Conservation (phyloP, 1,139 yeast species). For the Pichia sp. region DNA sequence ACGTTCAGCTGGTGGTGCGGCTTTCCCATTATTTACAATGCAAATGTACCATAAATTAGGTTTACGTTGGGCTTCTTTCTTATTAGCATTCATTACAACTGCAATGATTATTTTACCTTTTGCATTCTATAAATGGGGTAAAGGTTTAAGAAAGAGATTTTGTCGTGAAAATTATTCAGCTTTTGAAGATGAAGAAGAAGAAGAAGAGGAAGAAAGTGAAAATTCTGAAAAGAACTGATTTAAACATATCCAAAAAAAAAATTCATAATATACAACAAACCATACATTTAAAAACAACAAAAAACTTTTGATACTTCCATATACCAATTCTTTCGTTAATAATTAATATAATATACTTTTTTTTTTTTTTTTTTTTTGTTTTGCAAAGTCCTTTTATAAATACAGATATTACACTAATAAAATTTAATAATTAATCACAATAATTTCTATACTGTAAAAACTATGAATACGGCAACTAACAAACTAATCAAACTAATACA, state of each 20-base stretch:
- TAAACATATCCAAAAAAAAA: not conserved
- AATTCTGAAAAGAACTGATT: not conserved
- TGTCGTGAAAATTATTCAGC: constrained; percentile 61
- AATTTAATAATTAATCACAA: not conserved
- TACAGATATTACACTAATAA: not conserved
- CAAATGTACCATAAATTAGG: constrained; percentile 75
- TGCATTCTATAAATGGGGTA: constrained; percentile 68
- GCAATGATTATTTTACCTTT: constrained; percentile 84
- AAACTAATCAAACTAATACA: not conserved
- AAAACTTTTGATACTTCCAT: too few species aligned
- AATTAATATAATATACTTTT: not conserved
- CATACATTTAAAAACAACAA: too few species aligned
- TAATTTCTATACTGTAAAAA: not conserved
- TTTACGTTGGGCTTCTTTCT: constrained; percentile 75
- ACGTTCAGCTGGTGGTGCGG: constrained; percentile 85
- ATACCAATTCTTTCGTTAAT: not conserved
- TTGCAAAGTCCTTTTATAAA: not conserved
- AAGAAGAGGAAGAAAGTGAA: constrained; percentile 2
- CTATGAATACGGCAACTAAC: not conserved
- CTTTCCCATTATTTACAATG: constrained; percentile 72
- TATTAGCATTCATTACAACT: constrained; percentile 74
- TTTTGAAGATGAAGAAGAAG: constrained; percentile 21
- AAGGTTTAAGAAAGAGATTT: constrained; percentile 51
- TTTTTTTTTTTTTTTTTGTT: too few species aligned
- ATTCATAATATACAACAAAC: not conserved